Base-by-base conservation (phyloP, 768 basidiomycete genomes). In the Amanita subjunquillea region DNA sequence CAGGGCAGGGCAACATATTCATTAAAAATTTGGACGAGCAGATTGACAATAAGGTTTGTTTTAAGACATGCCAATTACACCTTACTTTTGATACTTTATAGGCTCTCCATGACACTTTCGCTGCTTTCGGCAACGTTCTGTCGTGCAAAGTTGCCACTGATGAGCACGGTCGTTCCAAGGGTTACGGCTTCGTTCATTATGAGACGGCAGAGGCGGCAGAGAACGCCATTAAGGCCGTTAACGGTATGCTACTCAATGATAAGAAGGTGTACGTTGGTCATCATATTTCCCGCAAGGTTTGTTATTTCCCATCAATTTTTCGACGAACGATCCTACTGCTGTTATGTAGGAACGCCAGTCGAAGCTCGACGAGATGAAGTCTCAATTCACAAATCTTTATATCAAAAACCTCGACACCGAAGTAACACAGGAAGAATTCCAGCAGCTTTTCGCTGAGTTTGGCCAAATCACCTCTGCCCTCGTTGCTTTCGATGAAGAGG, bases 111-210 rank as follows among this genome's bases (percentile, higher is more conserved):
- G 96, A 99, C 67, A 99, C 96, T 48, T 99, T 99, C 65, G 94
- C 92, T 58, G 95, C 96, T 52, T 99, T 98, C 65, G 96, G 96
- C 55, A 94, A 95, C 62, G 95, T 99, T 59, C 73, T 99, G 59
- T 98, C 95, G 9, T 99, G 96, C 85, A 99, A 99, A 74, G 95
- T 99, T 62, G 96, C 94, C 56, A 87, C 85, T 45, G 96, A 98
- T 66, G 92, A 96, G 65, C 85, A 88, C 57, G 96, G 94, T 54
- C 85, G 86, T 61, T 94, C 93, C 60, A 91, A 91, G 69, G 96
- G 96, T 57, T 99, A 98, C 65, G 96, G 95, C 39, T 99, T 95
- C 69, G 96, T 99, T 53, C 96, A 99, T 69, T 99, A 98, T 70
- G 93, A 97, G 73, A 96, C 93, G 53, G 88, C 87, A 47, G 96